Conservation (phyloP, 768 basidiomycete genomes). For the Clitopilus passeckerianus region DNA sequence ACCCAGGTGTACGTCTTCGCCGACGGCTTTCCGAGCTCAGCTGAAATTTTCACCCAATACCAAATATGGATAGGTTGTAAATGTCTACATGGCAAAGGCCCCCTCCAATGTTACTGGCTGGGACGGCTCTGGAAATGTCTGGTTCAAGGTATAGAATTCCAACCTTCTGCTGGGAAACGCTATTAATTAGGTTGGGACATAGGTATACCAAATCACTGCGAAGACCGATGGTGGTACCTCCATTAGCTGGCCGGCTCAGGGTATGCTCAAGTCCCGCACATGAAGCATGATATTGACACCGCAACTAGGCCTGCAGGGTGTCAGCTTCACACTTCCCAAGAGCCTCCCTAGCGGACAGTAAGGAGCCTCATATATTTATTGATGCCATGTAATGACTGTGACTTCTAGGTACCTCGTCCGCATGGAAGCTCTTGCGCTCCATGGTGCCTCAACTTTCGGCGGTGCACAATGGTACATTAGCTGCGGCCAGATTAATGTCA, state of each 20-base stretch:
- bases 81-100: constrained; percentile 34
- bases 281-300: background rate
- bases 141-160: constrained; percentile 30
- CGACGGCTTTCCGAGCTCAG: background rate
- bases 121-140: constrained; percentile 35
- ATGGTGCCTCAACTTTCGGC: constrained; percentile 2
- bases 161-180: constrained; percentile 1
- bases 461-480: constrained; percentile 15
- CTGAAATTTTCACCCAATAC: background rate
- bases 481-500: constrained; percentile 16
- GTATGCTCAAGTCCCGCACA: constrained; percentile 8
- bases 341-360: constrained; percentile 10
- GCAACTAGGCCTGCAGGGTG: constrained; percentile 11
- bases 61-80: constrained; percentile 11
- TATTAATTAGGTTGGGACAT: background rate
- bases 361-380: background rate
- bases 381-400: background rate
- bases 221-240: constrained; percentile 33
- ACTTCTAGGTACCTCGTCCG: constrained; percentile 7
- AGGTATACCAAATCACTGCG: constrained; percentile 28
- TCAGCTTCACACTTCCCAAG: constrained; percentile 9
- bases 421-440: constrained; percentile 9
- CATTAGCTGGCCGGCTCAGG: constrained; percentile 32
- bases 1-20: constrained; percentile 20
- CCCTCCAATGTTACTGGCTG: constrained; percentile 22